Evolutionary conservation across 768 basidiomycete genomes (phyloP), one percentile per base, ranked within the genome.

Genomic region (Amanita rubescens): DNA sequence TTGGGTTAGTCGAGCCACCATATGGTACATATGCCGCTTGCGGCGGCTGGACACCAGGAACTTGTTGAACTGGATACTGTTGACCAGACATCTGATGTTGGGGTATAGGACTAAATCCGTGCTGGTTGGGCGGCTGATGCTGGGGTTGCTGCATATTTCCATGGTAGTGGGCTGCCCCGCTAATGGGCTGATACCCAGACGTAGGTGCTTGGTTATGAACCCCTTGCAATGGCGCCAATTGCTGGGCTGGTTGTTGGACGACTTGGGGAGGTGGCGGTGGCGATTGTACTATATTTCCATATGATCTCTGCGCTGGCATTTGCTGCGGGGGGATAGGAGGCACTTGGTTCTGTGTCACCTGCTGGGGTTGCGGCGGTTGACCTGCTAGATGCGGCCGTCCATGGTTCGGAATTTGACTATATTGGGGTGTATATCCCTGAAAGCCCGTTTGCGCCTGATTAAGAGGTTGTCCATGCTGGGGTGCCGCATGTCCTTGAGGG

Each of bases 321-420:
- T 43, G 42, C 12, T 22, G 42, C 41, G 1, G 19, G 10, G 17
- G 10, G 6, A n/a, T 15, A 24, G 42, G 9, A 24, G 24, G 24
- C 24, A 15, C 20, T 11, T 43, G 24, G 11, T 24, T 44, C 12
- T 27, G 43, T 5, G 43, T 20, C 12, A 44, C 11, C 8, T 0
- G 14, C 10, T 44, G 43, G 22, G 42, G 42, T 44, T 20, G 43
- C 10, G 24, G 5, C 2, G 43, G 43, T 3, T 27, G 43, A 5
- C 43, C 43, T 25, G 22, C 48, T n/a, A n/a, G n/a, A 41, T 54
- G 51, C n/a, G 44, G 41, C 11, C 43, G 30, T 24, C 48, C 49
- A 25, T 60, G 54, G 47, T 42, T 37, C 25, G 4, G 30, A 46
- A 27, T 3, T 17, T 39, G 49, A 22, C 8, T 19, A 32, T 19